Evolutionary conservation across 176 grass and related monocot species (phyloP).

Genomic region (Aegilops umbellulata): DNA sequence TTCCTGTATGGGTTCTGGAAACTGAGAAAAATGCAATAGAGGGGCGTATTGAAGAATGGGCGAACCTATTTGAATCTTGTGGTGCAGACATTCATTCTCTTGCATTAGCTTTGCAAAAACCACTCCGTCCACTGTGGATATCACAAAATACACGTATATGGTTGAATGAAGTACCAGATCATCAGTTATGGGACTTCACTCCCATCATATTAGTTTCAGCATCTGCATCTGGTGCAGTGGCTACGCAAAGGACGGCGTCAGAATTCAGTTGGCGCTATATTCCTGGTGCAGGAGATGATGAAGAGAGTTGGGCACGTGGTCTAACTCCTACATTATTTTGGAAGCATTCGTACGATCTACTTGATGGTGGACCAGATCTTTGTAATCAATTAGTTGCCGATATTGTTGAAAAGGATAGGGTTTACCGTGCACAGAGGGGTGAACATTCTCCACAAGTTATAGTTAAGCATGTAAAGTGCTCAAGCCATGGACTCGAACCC

Average conservation of each 20-base stretch:
- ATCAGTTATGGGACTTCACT: conserved; percentile 82
- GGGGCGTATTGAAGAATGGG: conserved; percentile 63
- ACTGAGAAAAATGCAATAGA: conserved; percentile 82
- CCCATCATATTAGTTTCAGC: conserved; percentile 82
- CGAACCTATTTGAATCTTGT: conserved; percentile 58
- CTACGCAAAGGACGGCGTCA: conserved; percentile 50
- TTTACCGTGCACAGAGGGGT: conserved; percentile 73
- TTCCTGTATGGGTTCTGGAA: conserved; percentile 76
- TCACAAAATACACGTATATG: conserved; percentile 88
- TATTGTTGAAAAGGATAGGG: conserved; percentile 91
- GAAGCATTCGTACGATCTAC: conserved; percentile 79
- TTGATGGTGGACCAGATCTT: conserved; percentile 70
- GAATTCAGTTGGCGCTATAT: conserved; percentile 91
- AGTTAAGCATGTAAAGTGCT: conserved; percentile 38
- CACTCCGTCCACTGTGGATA: conserved; percentile 84
- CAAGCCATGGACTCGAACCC: background rate
- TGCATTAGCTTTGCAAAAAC: conserved; percentile 51
- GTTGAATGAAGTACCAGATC: conserved; percentile 89
- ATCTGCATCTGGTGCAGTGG: conserved; percentile 51
- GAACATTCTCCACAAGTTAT: conserved; percentile 79
- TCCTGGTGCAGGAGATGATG: conserved; percentile 94
- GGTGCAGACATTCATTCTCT: conserved; percentile 85
- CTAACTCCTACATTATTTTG: conserved; percentile 78
- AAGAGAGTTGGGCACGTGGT: conserved; percentile 95
- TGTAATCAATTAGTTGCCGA: conserved; percentile 80